Evolutionary conservation across 116 monocot species (phyloP).

Genomic region (Papilionanthe hybrid): DNA sequence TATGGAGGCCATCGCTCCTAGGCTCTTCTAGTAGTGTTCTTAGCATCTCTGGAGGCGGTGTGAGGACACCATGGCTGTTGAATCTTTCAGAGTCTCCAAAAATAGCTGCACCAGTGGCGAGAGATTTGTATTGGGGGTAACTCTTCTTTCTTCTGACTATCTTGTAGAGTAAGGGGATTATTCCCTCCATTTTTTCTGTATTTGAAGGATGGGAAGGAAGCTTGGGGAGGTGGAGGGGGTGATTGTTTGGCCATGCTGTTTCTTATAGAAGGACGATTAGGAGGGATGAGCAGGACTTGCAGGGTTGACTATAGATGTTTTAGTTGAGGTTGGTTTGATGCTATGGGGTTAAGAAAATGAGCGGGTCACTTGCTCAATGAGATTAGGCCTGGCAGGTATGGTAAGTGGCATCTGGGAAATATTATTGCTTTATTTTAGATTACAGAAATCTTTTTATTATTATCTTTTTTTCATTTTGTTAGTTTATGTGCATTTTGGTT

Average conservation of each 20-base stretch:
- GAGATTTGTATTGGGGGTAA: constrained; percentile 7
- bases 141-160: constrained; percentile 1
- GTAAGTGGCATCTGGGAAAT: too few relatives aligned
- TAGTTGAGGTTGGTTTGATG: too few relatives aligned
- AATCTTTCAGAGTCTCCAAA: background rate
- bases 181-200: constrained; percentile 10
- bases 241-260: background rate
- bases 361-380: too few relatives aligned
- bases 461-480: too few relatives aligned
- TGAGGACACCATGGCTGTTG: background rate
- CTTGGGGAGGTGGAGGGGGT: background rate
- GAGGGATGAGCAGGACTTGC: background rate
- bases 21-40: background rate
- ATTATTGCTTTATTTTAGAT: too few relatives aligned
- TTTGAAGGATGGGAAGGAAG: background rate
- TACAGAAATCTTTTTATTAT: too few relatives aligned
- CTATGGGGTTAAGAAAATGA: too few relatives aligned
- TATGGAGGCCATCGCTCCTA: background rate
- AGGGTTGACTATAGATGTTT: background rate
- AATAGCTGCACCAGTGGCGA: background rate
- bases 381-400: too few relatives aligned
- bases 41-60: too few relatives aligned
- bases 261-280: background rate
- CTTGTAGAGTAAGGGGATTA: constrained; percentile 8
- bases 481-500: too few relatives aligned